A percentile compares a stretch with the other conserved stretches of the same genome.
phyloP scores from a whole-genome alignment of 306 rosid species.

The Prunus fruticosa region DNA sequence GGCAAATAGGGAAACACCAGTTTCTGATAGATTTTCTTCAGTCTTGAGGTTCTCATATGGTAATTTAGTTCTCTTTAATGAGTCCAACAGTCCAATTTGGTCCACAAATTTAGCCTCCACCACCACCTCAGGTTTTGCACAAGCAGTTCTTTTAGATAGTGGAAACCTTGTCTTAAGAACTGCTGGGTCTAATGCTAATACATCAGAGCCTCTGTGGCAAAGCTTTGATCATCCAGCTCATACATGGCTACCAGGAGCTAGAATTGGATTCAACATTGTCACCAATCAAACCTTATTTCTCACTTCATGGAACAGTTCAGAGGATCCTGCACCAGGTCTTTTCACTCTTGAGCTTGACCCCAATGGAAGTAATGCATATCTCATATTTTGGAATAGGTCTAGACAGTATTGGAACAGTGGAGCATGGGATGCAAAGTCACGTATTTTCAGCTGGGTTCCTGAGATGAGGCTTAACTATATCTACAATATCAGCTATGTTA shows the following conservation, averaged over 20 bases:
- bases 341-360: slow-evolving; percentile 47
- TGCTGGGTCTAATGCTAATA: not conserved
- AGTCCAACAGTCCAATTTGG: slow-evolving; percentile 41
- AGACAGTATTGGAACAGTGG: slow-evolving; percentile 47
- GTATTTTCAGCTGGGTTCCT: slow-evolving; percentile 39
- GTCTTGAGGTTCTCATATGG: slow-evolving; percentile 25
- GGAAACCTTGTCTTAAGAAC: slow-evolving; percentile 48
- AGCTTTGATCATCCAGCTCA: slow-evolving; percentile 60
- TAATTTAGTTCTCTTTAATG: slow-evolving; percentile 47
- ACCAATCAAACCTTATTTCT: slow-evolving; percentile 37
- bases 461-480: slow-evolving; percentile 43
- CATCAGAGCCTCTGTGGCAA: slow-evolving; percentile 35
- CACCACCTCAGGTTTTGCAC: slow-evolving; percentile 19
- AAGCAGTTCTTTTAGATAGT: slow-evolving; percentile 37
- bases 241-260: slow-evolving; percentile 51
- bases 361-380: not conserved
- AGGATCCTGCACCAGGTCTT: slow-evolving; percentile 50
- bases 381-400: slow-evolving; percentile 37
- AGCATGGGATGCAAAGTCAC: slow-evolving; percentile 31
- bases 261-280: slow-evolving; percentile 25
- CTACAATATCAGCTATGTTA: slow-evolving; percentile 34
- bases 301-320: slow-evolving; percentile 49
- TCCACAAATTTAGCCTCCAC: slow-evolving; percentile 42
- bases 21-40: slow-evolving; percentile 40
- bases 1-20: slow-evolving; percentile 51